Base-by-base conservation (phyloP, 805 yeast genomes). In the Ogataea naganishii region DNA sequence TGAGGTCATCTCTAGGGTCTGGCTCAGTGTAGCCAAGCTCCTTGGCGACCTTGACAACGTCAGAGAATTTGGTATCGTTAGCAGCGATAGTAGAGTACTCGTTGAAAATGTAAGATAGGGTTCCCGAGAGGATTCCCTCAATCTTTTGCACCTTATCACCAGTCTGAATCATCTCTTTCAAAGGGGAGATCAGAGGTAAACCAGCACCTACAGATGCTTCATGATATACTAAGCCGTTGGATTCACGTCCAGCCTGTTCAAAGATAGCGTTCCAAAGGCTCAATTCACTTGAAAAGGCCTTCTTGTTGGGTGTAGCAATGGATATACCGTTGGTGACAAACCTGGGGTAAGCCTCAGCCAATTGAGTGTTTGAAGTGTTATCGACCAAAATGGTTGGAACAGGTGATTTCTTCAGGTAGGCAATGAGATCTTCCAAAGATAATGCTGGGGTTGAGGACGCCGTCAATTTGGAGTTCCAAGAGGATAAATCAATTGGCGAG, bases 141-240 rank as follows among this genome's bases (percentile, higher is more conserved):
- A 92, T 80, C 55, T 76, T 82, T 46, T 76, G 80, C 41, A 92
- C 74, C 62, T 85, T 75, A 58, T 92, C 99, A 41, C 98, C 98
- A 31, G 98, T 92, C 37, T 74, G 71, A 24, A 92, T 68, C 60
- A 89, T 69, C 55, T 92, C 98, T 51, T 77, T 82, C 49, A 92
- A 64, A 30, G 96, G 81, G 27, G 85, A 79, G 46, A 92, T 78
- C 38, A 92, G 75, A 36, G 99, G 99, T 55, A 92, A 69, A 34
- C 97, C 99, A 24, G 99, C 99, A 51, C 97, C 97, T 35, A 92
- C 97, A 6, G 96, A 85, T 29, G 98, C 94, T 67, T 92, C 99
- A 52, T 92, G 98, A 67, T 86, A 89, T 26, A 86, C 94, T 39
- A 89, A 66, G 23, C 85, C 88, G 29, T 76, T 77, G 21, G 64